Evolutionary conservation across 2,329 filamentous ascomycete species (phyloP), one percentile per base, ranked within the genome.

Genomic region (Nectriaceae sp.): DNA sequence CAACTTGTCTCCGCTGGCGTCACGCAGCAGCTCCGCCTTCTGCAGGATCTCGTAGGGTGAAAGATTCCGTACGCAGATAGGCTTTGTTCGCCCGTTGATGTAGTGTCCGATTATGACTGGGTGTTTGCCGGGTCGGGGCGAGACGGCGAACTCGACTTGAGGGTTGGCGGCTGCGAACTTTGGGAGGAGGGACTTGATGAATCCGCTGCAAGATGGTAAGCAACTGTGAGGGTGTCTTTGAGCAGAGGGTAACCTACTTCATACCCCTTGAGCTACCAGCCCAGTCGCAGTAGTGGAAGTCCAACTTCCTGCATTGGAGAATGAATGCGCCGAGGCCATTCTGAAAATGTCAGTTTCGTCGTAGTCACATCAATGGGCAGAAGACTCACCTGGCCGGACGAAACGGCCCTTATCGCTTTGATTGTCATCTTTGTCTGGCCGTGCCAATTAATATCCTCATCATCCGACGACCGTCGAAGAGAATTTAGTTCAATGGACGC

Each of bases 311-410:
- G 84, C 94, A 99, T 77, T 96, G 93, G 49, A 97, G 83, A 72
- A 99, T 90, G 78, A 97, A 97, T 69, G 92, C 89, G 65, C 93
- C 93, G 60, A 97, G 80, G 79, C 94, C 94, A 77, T 99, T 97
- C 92, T 97, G 26, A 5, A 26, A 33, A 21, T 35, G 51, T 63
- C 40, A 61, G 65, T 40, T 22, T 35, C 20, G 13, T n/a, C 20
- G 31, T 15, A 16, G 20, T 21, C 19, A 37, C n/a, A 35, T 18
- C 19, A 5, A 3, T 38, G n/a, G 29, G 31, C n/a, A 18, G 15
- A 15, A 40, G 42, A 18, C 69, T 51, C 74, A 84, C 82, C 68
- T 79, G 76, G 67, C 78, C 76, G 46, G 69, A 68, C 13, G 81
- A 78, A 21, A 82, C 67, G 58, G 75, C 72, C 62, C 75, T 71